These are phyloP conservation scores for Penicillium expansum DNA, from an alignment of 2,329 filamentous ascomycete species.

Conservation along the genomic window DNA sequence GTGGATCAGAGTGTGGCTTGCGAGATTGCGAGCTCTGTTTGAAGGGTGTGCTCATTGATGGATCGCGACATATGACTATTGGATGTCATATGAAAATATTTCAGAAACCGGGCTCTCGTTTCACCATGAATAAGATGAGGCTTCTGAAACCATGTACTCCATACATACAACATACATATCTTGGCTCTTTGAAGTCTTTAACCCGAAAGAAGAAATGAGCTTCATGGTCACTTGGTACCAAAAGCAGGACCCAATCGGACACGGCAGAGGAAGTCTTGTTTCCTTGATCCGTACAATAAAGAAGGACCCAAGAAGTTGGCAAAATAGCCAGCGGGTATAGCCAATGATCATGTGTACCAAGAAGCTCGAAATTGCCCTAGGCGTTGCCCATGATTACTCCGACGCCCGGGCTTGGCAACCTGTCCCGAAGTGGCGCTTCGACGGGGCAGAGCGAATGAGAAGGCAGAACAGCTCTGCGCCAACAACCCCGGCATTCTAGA, in stretches of 20 bases:
- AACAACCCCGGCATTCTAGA: background rate
- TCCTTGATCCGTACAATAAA: background rate
- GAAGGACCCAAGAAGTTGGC: background rate
- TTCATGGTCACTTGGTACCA: background rate
- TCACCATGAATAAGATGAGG: background rate
- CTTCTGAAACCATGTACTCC: background rate
- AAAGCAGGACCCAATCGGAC: background rate
- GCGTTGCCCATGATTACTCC: background rate
- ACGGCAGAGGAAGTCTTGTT: background rate
- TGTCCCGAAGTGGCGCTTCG: background rate
- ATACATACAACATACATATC: no score
- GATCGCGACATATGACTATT: background rate
- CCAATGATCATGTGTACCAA: background rate
- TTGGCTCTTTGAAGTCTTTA: background rate
- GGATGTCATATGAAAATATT: background rate
- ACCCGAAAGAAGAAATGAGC: background rate
- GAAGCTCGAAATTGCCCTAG: background rate
- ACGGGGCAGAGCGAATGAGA: background rate
- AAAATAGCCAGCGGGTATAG: background rate
- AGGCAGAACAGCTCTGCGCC: background rate
- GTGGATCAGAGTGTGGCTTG: background rate
- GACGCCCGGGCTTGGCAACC: conserved; percentile 3
- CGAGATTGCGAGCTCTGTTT: background rate
- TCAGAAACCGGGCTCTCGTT: background rate
- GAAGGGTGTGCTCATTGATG: background rate